Evolutionary conservation across 2,329 filamentous ascomycete genomes (phyloP), one percentile per base, ranked within the genome.

Genomic region (Penicillium brevicompactum): DNA sequence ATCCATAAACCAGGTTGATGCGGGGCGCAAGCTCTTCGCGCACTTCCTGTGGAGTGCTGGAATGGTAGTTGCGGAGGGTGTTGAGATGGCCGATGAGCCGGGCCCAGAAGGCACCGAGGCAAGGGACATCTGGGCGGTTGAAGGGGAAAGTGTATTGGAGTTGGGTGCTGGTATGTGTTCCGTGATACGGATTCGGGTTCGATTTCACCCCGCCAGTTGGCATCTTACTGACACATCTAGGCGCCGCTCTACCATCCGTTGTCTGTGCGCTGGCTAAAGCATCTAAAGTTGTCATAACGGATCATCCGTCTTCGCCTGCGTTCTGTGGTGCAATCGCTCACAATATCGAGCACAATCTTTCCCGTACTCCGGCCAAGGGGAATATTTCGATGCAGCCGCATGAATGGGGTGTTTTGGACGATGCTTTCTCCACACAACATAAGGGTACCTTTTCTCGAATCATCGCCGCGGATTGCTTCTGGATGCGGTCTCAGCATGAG

Each of bases 401-500:
- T 55, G 70, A 76, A 69, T 86, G 83, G 83, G 82, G 83, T 22
- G 73, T 76, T 1, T 63, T 80, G 2, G 59, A 64, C 10, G 64
- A 70, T 14, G 41, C 69, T 3, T 83, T 84, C 57, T 64, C 75
- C 1, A 46, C 56, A 2, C 47, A 59, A 4, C 60, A 74, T 53
- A 72, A 72, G 11, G 73, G 74, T 8, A 54, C 61, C 5, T 87
- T 80, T 64, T 80, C 78, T 1, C 78, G 81, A 18, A 80, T 87
- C 48, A 74, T 87, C 10, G 81, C 83, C 1, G 83, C 84, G 49
- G 84, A 87, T 63, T 86, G 83, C 70, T 78, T 82, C 56, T 87
- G 84, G 84, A 84, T 86, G 79, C 74, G 72, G 1, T 70, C 71
- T 21, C 79, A 86, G 70, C 84, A 87, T 63, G 74, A 76, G 46